Evolutionary conservation across 176 grass and related monocot genomes (phyloP).

Genomic region (Aegilops bicornis): DNA sequence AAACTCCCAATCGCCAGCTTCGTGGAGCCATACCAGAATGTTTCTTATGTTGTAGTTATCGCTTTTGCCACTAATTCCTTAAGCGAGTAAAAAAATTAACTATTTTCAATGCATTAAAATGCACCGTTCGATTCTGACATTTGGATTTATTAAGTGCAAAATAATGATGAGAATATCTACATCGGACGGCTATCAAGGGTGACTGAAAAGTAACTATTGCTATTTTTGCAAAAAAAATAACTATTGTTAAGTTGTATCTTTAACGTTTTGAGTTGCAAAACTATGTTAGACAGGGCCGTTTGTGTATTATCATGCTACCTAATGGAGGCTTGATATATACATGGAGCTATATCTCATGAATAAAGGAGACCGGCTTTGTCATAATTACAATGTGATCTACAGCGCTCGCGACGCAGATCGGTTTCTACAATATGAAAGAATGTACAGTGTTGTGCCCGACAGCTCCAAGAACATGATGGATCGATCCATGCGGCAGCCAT

Average conservation of each 20-base stretch:
- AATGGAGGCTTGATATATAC: too few relatives aligned
- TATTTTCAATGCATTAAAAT: not conserved
- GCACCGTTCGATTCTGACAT: not conserved
- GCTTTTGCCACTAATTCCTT: not conserved
- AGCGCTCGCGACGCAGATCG: not conserved
- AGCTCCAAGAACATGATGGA: conserved; percentile 40
- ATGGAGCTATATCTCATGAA: too few relatives aligned
- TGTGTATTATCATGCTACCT: too few relatives aligned
- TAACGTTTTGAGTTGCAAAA: too few relatives aligned
- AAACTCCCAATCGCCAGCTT: not conserved
- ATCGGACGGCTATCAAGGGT: not conserved
- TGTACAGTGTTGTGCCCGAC: not conserved
- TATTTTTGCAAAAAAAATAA: too few relatives aligned
- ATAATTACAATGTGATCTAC: not conserved
- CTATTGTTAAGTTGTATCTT: too few relatives aligned
- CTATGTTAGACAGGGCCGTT: too few relatives aligned
- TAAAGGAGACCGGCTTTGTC: too few relatives aligned
- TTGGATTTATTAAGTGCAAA: not conserved
- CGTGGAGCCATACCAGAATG: not conserved
- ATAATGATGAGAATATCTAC: not conserved
- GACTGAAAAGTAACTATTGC: too few relatives aligned
- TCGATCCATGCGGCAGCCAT: conserved; percentile 45
- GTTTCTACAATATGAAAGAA: not conserved
- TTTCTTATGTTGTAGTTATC: not conserved
- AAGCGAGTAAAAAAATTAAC: not conserved